Evolutionary conservation across 129 eudicot species (phyloP).

Genomic region (Solidago caesia): DNA sequence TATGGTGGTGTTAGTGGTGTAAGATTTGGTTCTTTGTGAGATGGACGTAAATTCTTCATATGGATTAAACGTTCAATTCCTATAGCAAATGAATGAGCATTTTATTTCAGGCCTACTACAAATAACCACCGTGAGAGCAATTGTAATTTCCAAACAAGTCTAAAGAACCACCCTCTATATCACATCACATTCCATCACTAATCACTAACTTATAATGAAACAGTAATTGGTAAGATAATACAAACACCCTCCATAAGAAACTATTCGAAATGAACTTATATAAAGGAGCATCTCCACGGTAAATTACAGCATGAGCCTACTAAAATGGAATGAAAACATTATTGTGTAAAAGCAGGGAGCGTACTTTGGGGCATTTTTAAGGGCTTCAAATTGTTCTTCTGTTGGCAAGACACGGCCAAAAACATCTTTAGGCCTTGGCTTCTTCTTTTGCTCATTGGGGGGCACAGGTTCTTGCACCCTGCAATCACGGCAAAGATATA

Average conservation of each 20-base stretch:
- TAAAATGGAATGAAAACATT: neutral
- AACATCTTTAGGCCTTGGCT: constrained; percentile 77
- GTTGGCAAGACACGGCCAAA: constrained; percentile 92
- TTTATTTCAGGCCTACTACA: too few species aligned
- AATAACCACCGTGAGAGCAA: too few species aligned
- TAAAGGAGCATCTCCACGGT: neutral
- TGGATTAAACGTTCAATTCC: too few species aligned
- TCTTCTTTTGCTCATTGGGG: constrained; percentile 59
- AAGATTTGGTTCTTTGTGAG: too few species aligned
- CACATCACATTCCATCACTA: too few species aligned
- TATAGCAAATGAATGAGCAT: too few species aligned
- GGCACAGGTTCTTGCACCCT: constrained; percentile 50
- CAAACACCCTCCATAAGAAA: neutral
- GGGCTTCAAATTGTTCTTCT: constrained; percentile 90
- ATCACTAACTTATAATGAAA: too few species aligned
- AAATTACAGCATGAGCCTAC: neutral
- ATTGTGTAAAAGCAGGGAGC: neutral
- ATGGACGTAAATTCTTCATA: too few species aligned
- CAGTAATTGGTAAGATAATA: neutral
- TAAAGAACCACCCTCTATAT: too few species aligned
- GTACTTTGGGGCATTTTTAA: constrained; percentile 81
- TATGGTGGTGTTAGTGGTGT: too few species aligned
- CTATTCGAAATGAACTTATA: neutral
- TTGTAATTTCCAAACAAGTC: too few species aligned
- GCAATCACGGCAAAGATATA: constrained; percentile 21